These are phyloP conservation scores for Sporobolomyces phaffii DNA, from an alignment of 768 basidiomycete genomes.

Conservation along the genomic window DNA sequence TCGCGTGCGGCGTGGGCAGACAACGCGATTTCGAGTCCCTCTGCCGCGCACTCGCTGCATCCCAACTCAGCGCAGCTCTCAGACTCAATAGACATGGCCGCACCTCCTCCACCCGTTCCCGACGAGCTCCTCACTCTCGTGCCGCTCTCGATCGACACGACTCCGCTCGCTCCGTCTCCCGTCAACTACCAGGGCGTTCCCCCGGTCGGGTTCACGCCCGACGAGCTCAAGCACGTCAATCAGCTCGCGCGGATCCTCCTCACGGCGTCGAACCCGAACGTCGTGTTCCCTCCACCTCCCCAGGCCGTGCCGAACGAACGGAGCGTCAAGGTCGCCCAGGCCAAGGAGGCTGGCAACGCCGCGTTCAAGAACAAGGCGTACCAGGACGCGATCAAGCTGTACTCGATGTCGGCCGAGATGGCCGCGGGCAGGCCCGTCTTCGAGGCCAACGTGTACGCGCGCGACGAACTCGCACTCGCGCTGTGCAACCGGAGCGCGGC, in stretches of 20 bases:
- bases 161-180: conserved; percentile 10
- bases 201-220: background rate
- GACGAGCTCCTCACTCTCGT: conserved; percentile 26
- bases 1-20: too few relatives aligned
- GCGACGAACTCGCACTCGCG: conserved; percentile 84
- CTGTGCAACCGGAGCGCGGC: conserved; percentile 89
- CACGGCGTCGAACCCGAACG: conserved; percentile 29
- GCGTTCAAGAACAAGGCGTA: conserved; percentile 73
- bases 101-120: conserved; percentile 4
- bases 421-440: conserved; percentile 79
- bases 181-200: conserved; percentile 8
- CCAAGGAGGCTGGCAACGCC: conserved; percentile 94
- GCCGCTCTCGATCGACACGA: conserved; percentile 22
- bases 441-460: conserved; percentile 73
- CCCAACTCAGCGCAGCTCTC: background rate
- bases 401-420: conserved; percentile 68
- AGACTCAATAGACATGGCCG: background rate
- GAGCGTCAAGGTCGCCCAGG: conserved; percentile 54
- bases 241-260: conserved; percentile 63
- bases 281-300: conserved; percentile 41
- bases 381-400: conserved; percentile 66
- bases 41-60: background rate
- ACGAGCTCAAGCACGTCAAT: conserved; percentile 70
- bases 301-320: conserved; percentile 42
- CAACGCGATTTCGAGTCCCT: background rate